These are phyloP conservation scores for Boletus vermiculosoides DNA, from an alignment of 768 basidiomycete genomes.

Conservation along the genomic window DNA sequence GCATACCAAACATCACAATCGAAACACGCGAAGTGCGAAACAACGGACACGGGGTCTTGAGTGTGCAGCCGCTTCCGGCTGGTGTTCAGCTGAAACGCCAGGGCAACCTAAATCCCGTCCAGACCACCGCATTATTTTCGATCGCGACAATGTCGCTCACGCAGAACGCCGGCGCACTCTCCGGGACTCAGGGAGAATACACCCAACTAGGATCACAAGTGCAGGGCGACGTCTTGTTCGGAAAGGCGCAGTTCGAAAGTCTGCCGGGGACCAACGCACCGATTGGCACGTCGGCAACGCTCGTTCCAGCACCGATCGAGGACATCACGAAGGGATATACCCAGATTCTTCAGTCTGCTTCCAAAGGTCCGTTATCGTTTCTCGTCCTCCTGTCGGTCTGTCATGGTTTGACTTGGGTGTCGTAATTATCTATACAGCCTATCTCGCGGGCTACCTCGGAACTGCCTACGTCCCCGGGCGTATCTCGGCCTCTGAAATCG, in stretches of 20 bases:
- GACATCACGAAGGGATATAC: conserved; percentile 21
- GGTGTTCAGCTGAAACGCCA: conserved; percentile 15
- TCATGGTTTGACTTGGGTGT: background rate
- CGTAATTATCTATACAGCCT: conserved; percentile 6
- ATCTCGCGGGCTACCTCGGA: conserved; percentile 24
- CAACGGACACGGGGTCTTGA: conserved; percentile 16
- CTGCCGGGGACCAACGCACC: conserved; percentile 3
- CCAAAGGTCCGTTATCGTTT: conserved; percentile 16
- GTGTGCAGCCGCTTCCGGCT: conserved; percentile 16
- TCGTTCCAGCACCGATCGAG: conserved; percentile 8
- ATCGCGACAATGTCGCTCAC: conserved; percentile 15
- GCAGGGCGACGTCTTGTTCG: conserved; percentile 22
- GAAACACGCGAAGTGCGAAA: conserved; percentile 30
- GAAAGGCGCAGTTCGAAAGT: conserved; percentile 10
- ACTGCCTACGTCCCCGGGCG: conserved; percentile 31
- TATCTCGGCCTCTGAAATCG: conserved; percentile 16
- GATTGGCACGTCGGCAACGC: background rate
- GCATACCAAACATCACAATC: conserved; percentile 22
- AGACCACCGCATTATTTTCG: conserved; percentile 26
- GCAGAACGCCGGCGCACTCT: background rate
- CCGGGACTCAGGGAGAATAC: background rate
- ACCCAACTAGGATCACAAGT: conserved; percentile 15
- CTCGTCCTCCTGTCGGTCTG: no score
- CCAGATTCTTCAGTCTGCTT: conserved; percentile 18
- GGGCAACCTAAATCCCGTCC: conserved; percentile 25